Percentiles rank a stretch among this genome's conserved stretches.
phyloP scores from a whole-genome alignment of 2,329 filamentous ascomycete genomes.

The Curvularia sp. region DNA sequence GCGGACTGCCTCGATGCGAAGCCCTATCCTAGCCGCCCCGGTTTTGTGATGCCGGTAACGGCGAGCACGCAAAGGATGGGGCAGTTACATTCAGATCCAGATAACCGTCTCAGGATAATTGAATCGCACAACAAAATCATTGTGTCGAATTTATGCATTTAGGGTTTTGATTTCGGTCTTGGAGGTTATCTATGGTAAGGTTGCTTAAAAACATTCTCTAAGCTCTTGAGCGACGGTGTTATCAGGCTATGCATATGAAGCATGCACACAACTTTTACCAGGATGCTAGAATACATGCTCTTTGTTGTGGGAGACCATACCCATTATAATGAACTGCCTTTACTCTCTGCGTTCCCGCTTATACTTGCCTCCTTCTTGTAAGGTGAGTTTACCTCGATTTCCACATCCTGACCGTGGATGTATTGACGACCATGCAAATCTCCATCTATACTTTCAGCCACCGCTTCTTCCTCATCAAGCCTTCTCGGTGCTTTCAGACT shows the following conservation, averaged over 20 bases:
- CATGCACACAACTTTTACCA: not conserved
- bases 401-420: constrained; percentile 3
- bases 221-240: not conserved
- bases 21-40: not conserved
- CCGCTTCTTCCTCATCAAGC: constrained; percentile 14
- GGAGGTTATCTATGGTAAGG: not conserved
- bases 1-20: not conserved
- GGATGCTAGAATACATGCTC: not conserved
- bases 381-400: not conserved
- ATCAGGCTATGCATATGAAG: not conserved
- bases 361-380: constrained; percentile 1
- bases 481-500: constrained; percentile 35
- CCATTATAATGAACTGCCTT: not conserved
- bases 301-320: not conserved
- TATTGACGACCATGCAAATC: not conserved
- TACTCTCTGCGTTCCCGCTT: not conserved
- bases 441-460: not conserved
- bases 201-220: not conserved
- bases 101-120: not conserved
- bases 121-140: no score
- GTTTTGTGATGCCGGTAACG: not conserved
- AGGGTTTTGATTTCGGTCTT: not conserved
- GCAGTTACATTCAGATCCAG: not conserved
- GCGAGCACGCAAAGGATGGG: not conserved
- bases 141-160: not conserved